Conservation (phyloP, 2,329 filamentous ascomycete genomes). For the Myriosclerotinia scirpicola region DNA sequence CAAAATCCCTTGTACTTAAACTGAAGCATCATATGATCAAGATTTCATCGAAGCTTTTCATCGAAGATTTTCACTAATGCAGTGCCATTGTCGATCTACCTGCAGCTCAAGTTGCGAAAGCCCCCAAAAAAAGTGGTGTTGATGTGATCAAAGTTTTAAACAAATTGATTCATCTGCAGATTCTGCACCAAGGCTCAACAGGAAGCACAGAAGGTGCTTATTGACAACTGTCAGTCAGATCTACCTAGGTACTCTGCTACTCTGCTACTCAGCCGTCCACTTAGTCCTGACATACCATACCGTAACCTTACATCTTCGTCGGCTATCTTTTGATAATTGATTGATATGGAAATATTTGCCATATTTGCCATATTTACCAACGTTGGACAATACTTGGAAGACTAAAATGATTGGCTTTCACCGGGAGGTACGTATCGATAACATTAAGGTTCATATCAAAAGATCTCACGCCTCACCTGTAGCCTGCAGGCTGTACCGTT, state of each 20-base stretch:
- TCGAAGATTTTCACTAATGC: neutral
- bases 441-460: neutral
- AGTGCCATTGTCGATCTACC: neutral
- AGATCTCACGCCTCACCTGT: neutral
- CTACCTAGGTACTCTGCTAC: too few species aligned
- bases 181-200: neutral
- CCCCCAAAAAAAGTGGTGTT: neutral
- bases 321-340: neutral
- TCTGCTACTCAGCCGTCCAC: constrained; percentile 5
- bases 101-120: neutral
- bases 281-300: too few species aligned
- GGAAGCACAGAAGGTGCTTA: neutral
- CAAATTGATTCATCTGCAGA: constrained; percentile 1
- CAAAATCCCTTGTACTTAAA: neutral
- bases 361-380: neutral
- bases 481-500: neutral
- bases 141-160: neutral
- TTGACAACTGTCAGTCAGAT: constrained; percentile 18
- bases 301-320: neutral
- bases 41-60: constrained; percentile 7
- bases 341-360: neutral
- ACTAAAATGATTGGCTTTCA: neutral
- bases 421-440: neutral
- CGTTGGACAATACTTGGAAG: neutral
- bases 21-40: constrained; percentile 17